phyloP scores from a whole-genome alignment of 139 green algal genomes.

The Asterochloris erici region DNA sequence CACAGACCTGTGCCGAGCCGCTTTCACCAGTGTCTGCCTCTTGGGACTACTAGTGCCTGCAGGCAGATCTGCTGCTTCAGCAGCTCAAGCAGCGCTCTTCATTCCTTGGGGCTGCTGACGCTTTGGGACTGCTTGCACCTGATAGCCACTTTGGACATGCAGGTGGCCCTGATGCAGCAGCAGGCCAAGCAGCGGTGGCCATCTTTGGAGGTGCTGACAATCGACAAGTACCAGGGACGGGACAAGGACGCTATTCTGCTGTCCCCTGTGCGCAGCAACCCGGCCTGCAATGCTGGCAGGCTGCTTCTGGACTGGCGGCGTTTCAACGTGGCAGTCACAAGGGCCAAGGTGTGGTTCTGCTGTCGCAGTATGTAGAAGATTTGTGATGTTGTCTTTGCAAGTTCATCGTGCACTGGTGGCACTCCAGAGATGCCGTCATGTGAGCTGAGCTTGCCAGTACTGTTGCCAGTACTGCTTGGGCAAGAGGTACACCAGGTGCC shows the following conservation, averaged over 20 bases:
- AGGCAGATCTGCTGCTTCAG: no score
- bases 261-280: conserved; percentile 74
- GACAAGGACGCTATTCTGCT: conserved; percentile 77
- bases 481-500: no score
- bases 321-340: conserved; percentile 93
- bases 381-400: no score
- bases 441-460: conserved; percentile 36
- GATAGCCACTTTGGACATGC: not conserved
- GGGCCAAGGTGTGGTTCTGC: conserved; percentile 67
- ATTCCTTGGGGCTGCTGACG: not conserved
- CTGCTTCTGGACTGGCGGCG: conserved; percentile 83
- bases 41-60: not conserved
- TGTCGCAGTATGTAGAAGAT: no score
- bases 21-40: no score
- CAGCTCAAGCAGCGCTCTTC: no score
- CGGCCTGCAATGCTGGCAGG: conserved; percentile 31
- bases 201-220: conserved; percentile 74
- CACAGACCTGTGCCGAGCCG: not conserved
- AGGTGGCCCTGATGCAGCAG: conserved; percentile 48
- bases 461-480: no score
- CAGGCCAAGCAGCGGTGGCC: conserved; percentile 4
- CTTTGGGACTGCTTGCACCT: not conserved
- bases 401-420: not conserved
- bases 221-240: conserved; percentile 81
- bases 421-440: conserved; percentile 24